Conservation (phyloP, 257 asterid genomes). For the Solanum appendiculatum region DNA sequence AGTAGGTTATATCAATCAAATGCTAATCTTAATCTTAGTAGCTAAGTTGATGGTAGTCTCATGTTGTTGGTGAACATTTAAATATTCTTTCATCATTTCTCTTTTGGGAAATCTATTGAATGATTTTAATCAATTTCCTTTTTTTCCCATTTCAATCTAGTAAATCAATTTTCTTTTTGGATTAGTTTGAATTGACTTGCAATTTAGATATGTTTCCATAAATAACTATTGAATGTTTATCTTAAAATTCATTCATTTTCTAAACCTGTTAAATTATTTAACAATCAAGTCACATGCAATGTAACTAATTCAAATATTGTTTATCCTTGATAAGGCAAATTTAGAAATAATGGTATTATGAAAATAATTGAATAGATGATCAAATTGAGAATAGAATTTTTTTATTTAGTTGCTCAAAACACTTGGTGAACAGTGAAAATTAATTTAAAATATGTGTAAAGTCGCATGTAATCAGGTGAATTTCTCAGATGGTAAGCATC, state of each 20-base stretch:
- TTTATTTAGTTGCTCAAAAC: neutral
- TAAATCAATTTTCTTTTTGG: neutral
- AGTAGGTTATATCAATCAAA: slow-evolving; percentile 34
- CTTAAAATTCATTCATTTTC: neutral
- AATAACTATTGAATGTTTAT: neutral
- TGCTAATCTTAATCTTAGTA: too few species aligned
- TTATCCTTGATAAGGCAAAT: neutral
- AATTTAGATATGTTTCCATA: neutral
- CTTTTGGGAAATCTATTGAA: too few species aligned
- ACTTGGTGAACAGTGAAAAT: neutral
- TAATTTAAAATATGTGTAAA: neutral
- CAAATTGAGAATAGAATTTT: neutral
- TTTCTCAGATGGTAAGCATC: neutral
- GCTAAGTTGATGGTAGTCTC: too few species aligned
- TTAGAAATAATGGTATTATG: neutral
- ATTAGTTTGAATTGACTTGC: neutral
- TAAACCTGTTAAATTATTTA: neutral
- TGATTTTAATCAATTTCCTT: too few species aligned
- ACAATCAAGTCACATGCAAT: neutral
- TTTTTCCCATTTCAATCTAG: neutral
- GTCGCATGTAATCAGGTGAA: neutral
- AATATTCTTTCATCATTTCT: neutral
- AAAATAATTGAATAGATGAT: neutral
- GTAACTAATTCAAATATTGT: neutral
- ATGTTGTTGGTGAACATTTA: neutral